Base-by-base conservation (phyloP, 2,329 filamentous ascomycete species). In the Xylaria sp. region DNA sequence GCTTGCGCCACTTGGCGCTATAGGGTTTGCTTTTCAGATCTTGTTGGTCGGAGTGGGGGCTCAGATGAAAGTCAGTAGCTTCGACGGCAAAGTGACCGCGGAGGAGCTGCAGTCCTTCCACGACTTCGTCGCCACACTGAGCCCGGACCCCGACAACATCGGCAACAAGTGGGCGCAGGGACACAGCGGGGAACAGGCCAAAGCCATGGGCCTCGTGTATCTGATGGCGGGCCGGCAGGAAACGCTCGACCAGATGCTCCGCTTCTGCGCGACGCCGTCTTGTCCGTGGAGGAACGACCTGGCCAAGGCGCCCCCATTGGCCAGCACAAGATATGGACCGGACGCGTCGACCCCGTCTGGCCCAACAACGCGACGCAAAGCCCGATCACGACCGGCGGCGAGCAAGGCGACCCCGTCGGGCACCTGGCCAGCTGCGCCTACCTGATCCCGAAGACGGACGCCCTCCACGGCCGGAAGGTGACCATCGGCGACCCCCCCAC, bases 201-300 rank as follows among this genome's bases (percentile, higher is more conserved):
- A 60, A 41, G 54, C 59, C 11, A 62, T 60, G 51, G 59, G 59
- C 11, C 52, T 62, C 16, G 52, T 58, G 34, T 60, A 58, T 38
- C 57, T 58, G 38, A 60, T 62, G 16, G 49, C 48, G 22, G 57
- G 47, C 38, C 54, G 56, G 38, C 55, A 58, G 29, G 47, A 47
- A 18, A 57, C 58, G 2, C 57, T 62, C 19, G 57, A 62, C 18
- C 41, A 53, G 24, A 61, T 62, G 60, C 49, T 62, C 24, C 52
- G 60, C n/a, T 60, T 60, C 46, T 60, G n/a, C n/a, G 60, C 44
- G 60, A 62, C 42, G 60, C 60, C n/a, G 57, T 61, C 17, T 42
- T 60, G 26, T 62, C n/a, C 60, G 11, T 44, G 60, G 50, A 50
- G 60, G 24, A 62, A 62, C 22, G 57, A 62, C 41, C 29, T 62